Conservation (phyloP, 2,329 filamentous ascomycete species). For the Penicillium sp. region DNA sequence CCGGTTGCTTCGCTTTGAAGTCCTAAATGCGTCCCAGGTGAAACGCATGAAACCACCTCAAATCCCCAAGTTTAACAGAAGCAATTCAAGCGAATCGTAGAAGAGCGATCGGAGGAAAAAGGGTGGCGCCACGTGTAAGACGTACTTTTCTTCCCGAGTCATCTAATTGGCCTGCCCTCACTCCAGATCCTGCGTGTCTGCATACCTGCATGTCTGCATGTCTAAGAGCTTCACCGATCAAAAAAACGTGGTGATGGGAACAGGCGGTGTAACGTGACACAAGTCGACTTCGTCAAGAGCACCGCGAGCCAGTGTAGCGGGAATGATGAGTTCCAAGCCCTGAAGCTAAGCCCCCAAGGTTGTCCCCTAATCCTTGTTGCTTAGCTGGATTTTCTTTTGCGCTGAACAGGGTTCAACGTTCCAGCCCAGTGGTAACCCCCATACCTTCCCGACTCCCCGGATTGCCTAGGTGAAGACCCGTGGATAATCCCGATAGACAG, state of each 20-base stretch:
- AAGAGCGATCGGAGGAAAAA: not conserved
- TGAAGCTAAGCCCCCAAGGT: not conserved
- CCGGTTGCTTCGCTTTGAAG: not conserved
- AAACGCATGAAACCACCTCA: not conserved
- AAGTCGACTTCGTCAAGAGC: not conserved
- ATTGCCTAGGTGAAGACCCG: not conserved
- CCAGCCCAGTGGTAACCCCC: constrained; percentile 16
- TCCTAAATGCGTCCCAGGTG: not conserved
- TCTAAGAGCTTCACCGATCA: not conserved
- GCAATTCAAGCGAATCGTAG: too few relatives aligned
- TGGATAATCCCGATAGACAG: not conserved
- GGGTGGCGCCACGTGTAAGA: not conserved
- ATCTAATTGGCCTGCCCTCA: not conserved
- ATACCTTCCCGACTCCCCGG: constrained; percentile 5
- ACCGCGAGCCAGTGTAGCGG: not conserved
- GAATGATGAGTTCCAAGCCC: not conserved
- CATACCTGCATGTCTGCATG: not conserved
- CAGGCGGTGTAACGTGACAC: constrained; percentile 4
- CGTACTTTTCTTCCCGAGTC: not conserved
- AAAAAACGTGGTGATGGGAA: not conserved
- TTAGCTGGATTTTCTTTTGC: not conserved
- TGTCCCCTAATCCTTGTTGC: not conserved
- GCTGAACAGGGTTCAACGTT: not conserved
- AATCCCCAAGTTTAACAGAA: too few relatives aligned
- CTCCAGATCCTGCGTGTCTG: not conserved